Evolutionary conservation across 139 green algal genomes (phyloP).

Genomic region (Deuterostichococcus epilithicus): DNA sequence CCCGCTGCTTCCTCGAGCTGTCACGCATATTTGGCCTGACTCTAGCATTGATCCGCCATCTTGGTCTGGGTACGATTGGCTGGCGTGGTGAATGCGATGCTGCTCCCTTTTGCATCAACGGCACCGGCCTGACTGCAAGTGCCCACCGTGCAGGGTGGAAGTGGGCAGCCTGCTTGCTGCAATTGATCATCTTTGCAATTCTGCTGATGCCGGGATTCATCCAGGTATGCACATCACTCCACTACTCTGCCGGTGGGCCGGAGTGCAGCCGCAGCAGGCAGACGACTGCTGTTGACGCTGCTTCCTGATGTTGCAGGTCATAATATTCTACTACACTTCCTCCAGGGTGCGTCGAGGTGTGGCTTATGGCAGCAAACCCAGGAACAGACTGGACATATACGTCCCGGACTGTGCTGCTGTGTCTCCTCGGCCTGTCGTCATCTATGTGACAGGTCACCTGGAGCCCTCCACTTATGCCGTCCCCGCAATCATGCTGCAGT

Average conservation of each 20-base stretch:
- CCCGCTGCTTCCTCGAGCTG: too few species aligned
- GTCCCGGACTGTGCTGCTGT: too few species aligned
- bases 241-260: neutral
- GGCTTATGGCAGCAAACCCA: slow-evolving; percentile 64
- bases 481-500: neutral
- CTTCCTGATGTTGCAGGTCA: slow-evolving; percentile 30
- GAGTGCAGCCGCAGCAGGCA: neutral
- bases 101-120: too few species aligned
- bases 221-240: slow-evolving; percentile 27
- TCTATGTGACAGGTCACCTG: slow-evolving; percentile 78
- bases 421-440: slow-evolving; percentile 70
- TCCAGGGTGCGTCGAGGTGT: slow-evolving; percentile 61
- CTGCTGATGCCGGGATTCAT: slow-evolving; percentile 58
- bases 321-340: slow-evolving; percentile 80
- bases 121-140: too few species aligned
- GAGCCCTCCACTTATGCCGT: neutral
- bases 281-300: neutral
- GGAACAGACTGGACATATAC: slow-evolving; percentile 85
- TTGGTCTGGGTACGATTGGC: too few species aligned
- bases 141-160: slow-evolving; percentile 17
- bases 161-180: slow-evolving; percentile 41
- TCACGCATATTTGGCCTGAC: too few species aligned
- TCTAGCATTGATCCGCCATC: too few species aligned
- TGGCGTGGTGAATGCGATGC: too few species aligned
- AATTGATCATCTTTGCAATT: slow-evolving; percentile 42